phyloP scores from a whole-genome alignment of 345 rosid species.

The Limnanthes douglasii region DNA sequence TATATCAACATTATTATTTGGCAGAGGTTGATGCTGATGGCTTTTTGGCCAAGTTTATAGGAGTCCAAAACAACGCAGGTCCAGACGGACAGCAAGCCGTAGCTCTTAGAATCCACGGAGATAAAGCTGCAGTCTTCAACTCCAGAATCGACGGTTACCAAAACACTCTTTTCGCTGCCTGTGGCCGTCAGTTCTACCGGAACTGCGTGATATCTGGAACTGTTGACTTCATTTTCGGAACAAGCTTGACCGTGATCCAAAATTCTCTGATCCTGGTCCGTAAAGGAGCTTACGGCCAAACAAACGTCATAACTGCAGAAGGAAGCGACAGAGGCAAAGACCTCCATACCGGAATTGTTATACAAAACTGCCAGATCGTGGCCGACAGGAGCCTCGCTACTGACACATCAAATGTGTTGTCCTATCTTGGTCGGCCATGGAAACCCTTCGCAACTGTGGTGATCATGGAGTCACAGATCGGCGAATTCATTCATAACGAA shows the following conservation, averaged over 20 bases:
- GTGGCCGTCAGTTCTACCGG: conserved; percentile 49
- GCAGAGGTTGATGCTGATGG: conserved; percentile 45
- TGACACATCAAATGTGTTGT: conserved; percentile 10
- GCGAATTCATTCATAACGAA: conserved; percentile 34
- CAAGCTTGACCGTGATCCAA: conserved; percentile 38
- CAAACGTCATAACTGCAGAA: conserved; percentile 50
- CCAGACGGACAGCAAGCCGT: conserved; percentile 53
- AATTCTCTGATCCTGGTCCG: conserved; percentile 41
- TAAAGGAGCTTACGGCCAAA: conserved; percentile 19
- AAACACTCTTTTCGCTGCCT: conserved; percentile 46
- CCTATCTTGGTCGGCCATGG: conserved; percentile 77
- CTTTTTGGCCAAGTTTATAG: conserved; percentile 43
- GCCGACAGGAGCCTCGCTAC: conserved; percentile 37
- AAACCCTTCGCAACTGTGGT: conserved; percentile 32
- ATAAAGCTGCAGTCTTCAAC: conserved; percentile 33
- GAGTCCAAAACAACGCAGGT: conserved; percentile 61
- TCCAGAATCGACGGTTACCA: conserved; percentile 57
- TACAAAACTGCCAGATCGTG: conserved; percentile 67
- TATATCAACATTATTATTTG: too few species aligned
- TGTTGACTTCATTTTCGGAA: conserved; percentile 69
- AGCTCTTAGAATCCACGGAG: conserved; percentile 43
- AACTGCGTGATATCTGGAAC: conserved; percentile 62
- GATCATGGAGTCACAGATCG: conserved; percentile 34
- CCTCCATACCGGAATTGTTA: conserved; percentile 28
- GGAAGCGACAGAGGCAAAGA: conserved; percentile 15